These are phyloP conservation scores for Fistulinella cinereoalba DNA, from an alignment of 1,284 basidiomycete species.

Conservation along the genomic window DNA sequence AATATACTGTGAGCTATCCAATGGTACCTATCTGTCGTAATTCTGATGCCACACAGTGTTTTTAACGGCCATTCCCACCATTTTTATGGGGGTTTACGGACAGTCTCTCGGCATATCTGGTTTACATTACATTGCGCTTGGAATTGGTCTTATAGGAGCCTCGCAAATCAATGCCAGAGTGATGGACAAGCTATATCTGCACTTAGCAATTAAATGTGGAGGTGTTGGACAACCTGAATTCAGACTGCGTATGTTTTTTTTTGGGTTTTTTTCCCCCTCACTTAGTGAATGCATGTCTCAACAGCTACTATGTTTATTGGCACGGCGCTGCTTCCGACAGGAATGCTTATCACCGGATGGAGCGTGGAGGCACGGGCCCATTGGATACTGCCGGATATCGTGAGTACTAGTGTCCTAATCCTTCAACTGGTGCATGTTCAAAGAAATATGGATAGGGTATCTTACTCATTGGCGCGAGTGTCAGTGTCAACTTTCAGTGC, in stretches of 20 bases:
- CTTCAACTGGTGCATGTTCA: background rate
- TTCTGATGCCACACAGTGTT: conserved; percentile 39
- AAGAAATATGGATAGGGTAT: conserved; percentile 47
- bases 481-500: conserved; percentile 44
- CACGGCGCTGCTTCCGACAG: conserved; percentile 52
- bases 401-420: conserved; percentile 29
- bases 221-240: conserved; percentile 50
- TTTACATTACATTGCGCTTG: conserved; percentile 56
- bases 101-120: conserved; percentile 55
- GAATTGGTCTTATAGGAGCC: conserved; percentile 40
- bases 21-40: background rate
- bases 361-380: conserved; percentile 49
- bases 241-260: conserved; percentile 32
- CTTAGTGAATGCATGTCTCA: background rate
- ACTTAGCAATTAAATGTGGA: conserved; percentile 40
- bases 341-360: conserved; percentile 68
- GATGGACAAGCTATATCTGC: conserved; percentile 47
- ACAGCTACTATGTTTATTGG: conserved; percentile 61
- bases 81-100: too few species aligned
- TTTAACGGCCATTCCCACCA: too few species aligned
- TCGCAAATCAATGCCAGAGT: conserved; percentile 50
- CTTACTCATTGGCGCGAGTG: conserved; percentile 41
- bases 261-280: too few species aligned
- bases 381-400: conserved; percentile 70
- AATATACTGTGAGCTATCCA: conserved; percentile 47